Evolutionary conservation across 495 filamentous ascomycete species (phyloP).

Genomic region (Neurospora sp.): DNA sequence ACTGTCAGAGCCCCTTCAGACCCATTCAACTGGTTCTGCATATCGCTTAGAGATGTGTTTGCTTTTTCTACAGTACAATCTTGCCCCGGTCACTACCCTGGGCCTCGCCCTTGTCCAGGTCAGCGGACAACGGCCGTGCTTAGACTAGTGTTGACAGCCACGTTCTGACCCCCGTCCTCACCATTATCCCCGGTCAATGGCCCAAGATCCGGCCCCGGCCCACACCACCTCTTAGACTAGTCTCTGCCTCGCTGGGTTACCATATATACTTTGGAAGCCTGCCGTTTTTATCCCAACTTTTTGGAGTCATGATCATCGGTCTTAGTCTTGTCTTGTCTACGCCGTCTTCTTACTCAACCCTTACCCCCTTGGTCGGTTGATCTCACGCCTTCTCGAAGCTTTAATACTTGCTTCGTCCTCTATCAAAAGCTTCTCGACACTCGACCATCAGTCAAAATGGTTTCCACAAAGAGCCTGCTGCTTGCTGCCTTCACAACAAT

Average conservation of each 20-base stretch:
- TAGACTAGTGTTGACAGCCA: background rate
- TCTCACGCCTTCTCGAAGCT: conserved; percentile 9
- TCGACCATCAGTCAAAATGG: conserved; percentile 13
- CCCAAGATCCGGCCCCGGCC: background rate
- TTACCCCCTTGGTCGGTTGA: conserved; percentile 2
- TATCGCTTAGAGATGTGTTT: background rate
- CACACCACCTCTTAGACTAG: background rate
- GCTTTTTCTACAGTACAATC: background rate
- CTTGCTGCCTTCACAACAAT: conserved; percentile 17
- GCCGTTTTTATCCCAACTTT: background rate
- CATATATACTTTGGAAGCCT: background rate
- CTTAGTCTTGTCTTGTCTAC: background rate
- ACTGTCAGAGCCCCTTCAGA: background rate
- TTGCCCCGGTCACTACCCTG: background rate
- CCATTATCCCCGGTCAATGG: background rate
- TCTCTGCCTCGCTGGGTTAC: background rate
- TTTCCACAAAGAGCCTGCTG: conserved; percentile 16
- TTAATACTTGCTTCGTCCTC: background rate
- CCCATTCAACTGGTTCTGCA: background rate
- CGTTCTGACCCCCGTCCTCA: background rate
- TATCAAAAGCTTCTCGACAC: background rate
- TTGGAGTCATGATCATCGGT: background rate
- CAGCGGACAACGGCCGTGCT: background rate
- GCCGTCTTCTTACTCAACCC: background rate
- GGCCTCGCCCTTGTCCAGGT: background rate